Conservation (phyloP, 2,329 filamentous ascomycete species). For the Aureobasidium musti region DNA sequence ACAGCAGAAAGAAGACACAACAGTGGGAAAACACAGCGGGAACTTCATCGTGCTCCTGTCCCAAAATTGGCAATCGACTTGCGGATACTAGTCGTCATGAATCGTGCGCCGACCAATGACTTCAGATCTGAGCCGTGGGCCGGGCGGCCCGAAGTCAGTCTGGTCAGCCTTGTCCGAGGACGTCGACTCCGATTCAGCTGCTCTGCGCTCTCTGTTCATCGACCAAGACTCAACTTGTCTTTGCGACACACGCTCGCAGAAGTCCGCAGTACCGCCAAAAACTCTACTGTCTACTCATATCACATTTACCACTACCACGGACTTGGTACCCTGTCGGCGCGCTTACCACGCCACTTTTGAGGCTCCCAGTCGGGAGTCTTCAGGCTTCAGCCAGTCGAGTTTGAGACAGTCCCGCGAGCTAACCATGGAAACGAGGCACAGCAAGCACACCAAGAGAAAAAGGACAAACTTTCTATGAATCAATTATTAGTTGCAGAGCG, state of each 20-base stretch:
- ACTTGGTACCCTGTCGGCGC: not conserved
- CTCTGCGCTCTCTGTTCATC: not conserved
- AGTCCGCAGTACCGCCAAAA: constrained; percentile 5
- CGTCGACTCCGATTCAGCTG: constrained; percentile 5
- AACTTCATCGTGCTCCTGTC: not conserved
- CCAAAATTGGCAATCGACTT: constrained; percentile 1
- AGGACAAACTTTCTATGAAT: constrained; percentile 20
- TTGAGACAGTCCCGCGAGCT: constrained; percentile 4
- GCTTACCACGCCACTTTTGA: constrained; percentile 6
- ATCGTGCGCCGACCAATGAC: constrained; percentile 4
- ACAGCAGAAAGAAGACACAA: not conserved
- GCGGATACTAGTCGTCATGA: constrained; percentile 7
- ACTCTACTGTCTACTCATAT: not conserved
- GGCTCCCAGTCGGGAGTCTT: not conserved
- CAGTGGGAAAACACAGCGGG: not conserved
- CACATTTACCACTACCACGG: not conserved
- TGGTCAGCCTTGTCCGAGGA: constrained; percentile 15
- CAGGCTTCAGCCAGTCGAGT: not conserved
- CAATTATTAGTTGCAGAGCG: constrained; percentile 26
- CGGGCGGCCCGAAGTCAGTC: constrained; percentile 2
- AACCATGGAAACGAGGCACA: not conserved
- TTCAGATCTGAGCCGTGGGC: constrained; percentile 10
- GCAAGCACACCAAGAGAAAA: not conserved
- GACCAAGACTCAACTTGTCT: not conserved
- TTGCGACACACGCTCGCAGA: not conserved